Evolutionary conservation across 352 stramenopile genomes (phyloP), one percentile per base, ranked within the genome.

Genomic region (Globisporangium iwayamae): DNA sequence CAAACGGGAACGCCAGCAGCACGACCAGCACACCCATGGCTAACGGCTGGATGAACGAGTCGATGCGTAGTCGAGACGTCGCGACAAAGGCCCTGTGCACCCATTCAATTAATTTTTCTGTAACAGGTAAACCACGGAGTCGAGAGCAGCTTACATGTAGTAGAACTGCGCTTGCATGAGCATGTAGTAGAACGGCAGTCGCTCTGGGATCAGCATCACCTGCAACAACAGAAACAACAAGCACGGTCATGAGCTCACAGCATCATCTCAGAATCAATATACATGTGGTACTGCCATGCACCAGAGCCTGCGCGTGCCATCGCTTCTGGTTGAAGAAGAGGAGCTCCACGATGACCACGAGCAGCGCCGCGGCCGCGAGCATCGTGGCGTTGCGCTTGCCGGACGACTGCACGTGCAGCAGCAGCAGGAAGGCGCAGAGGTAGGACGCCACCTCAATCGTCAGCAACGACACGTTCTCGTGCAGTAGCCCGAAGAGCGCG

Each of bases 381-480:
- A 91, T 75, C 9, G 80, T 88, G 60, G 78, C 78, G 62, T 89
- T 91, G 43, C 83, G 84, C 65, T 83, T 85, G 66, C 84, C 84
- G 2, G 83, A 93, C 39, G 79, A 90, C 68, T 90, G 74, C 34
- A 90, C 77, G 60, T 94, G 86, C 60, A 93, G 69, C 71, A 90
- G 66, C 55, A 91, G 69, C 57, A 94, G 65, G 68, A 92, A 88
- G 13, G 75, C 67, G 55, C 68, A 72, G 54, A 92, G 81, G 56
- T 86, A 81, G 6, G 70, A 75, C 39, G 76, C 70, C 32, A 77
- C 62, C 65, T 94, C 84, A 39, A 94, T 78, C 28, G 71, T 72
- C 43, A 86, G 67, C 46, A 93, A 78, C 52, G 84, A 90, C 58
- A 83, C 63, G 32, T 94, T 94, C 70, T 94, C 85, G 65, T 89